phyloP scores from a whole-genome alignment of 371 early-diverging fungal species.

The Fennellomyces sp. region DNA sequence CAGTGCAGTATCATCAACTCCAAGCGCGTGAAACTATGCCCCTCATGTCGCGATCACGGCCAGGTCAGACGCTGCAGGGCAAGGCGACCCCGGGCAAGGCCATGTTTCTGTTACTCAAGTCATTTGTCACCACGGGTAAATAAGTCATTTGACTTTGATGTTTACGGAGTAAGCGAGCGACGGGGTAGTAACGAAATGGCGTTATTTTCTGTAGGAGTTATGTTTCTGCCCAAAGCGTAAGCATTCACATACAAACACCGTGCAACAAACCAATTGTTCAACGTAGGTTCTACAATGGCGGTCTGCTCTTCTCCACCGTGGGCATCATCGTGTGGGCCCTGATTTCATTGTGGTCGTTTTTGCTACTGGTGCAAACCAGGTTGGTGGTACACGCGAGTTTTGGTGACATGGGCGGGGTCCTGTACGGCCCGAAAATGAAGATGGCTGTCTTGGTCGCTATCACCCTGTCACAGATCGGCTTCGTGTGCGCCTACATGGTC shows the following conservation, averaged over 20 bases:
- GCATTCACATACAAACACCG: slow-evolving; percentile 10
- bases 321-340: slow-evolving; percentile 57
- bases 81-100: slow-evolving; percentile 80
- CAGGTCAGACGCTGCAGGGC: slow-evolving; percentile 52
- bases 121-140: slow-evolving; percentile 85
- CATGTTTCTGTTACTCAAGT: slow-evolving; percentile 83
- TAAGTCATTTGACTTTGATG: neutral
- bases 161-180: neutral
- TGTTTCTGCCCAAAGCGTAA: slow-evolving; percentile 80
- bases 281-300: slow-evolving; percentile 68
- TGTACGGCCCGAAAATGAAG: slow-evolving; percentile 78
- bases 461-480: slow-evolving; percentile 84
- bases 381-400: slow-evolving; percentile 64
- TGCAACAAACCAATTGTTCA: neutral
- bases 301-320: slow-evolving; percentile 63
- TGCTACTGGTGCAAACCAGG: slow-evolving; percentile 64
- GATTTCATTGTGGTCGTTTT: slow-evolving; percentile 64
- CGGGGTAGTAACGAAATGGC: neutral
- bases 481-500: slow-evolving; percentile 87
- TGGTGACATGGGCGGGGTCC: slow-evolving; percentile 71
- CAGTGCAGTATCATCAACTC: slow-evolving; percentile 35
- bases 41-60: slow-evolving; percentile 50
- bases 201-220: slow-evolving; percentile 47
- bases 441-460: slow-evolving; percentile 77
- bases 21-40: slow-evolving; percentile 58